These are phyloP conservation scores for Toxicodendron radicans DNA, from an alignment of 345 rosid species.

Conservation along the genomic window DNA sequence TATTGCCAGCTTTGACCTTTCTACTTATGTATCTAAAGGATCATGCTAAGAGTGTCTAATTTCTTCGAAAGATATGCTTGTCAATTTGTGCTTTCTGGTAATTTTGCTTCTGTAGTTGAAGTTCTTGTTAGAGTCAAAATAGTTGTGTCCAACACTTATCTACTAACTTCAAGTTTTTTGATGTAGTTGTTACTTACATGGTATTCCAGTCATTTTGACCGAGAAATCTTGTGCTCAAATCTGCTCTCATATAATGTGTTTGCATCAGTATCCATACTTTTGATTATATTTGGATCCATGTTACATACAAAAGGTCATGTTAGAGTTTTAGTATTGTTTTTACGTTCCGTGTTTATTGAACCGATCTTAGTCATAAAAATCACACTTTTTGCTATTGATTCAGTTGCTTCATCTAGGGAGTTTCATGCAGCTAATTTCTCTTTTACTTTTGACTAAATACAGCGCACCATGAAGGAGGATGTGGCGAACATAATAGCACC, in stretches of 20 bases:
- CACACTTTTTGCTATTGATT: background rate
- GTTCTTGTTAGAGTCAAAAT: background rate
- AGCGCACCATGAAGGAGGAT: constrained; percentile 74
- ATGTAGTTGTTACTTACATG: background rate
- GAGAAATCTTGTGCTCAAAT: background rate
- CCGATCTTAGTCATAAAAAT: background rate
- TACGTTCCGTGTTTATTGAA: too few species aligned
- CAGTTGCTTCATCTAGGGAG: background rate
- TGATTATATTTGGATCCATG: background rate
- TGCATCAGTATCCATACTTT: background rate
- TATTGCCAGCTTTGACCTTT: background rate
- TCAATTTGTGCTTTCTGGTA: background rate
- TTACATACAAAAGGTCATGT: background rate
- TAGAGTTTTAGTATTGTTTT: too few species aligned
- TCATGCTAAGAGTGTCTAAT: background rate
- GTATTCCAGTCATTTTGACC: background rate
- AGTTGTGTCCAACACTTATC: background rate
- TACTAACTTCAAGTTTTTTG: too few species aligned
- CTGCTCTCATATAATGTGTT: background rate
- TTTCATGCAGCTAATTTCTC: constrained; percentile 18
- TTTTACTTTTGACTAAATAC: constrained; percentile 26
- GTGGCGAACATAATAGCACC: constrained; percentile 79
- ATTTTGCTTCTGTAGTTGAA: too few species aligned
- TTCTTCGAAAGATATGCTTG: background rate
- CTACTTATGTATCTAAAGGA: background rate